A percentile compares a stretch with the other conserved stretches of the same genome.
Conservation (phyloP, 1,139 yeast species). For the Zygosaccharomyces pseudobailii region DNA sequence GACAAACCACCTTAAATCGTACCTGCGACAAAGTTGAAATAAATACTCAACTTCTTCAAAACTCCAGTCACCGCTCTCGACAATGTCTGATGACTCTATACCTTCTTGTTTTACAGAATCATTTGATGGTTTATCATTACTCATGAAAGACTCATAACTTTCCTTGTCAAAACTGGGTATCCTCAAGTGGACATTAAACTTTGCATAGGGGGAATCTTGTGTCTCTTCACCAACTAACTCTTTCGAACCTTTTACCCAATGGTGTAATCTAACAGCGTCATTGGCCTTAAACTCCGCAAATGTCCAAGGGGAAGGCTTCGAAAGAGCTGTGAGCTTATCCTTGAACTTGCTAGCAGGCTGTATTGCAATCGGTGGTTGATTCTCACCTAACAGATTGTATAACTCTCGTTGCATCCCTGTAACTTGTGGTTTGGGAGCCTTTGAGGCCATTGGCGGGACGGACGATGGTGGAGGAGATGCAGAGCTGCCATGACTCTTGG, state of each 20-base stretch:
- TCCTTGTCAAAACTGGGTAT: conserved; percentile 67
- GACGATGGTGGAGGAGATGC: conserved; percentile 14
- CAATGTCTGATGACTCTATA: conserved; percentile 1
- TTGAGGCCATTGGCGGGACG: conserved; percentile 13
- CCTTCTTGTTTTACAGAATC: conserved; percentile 25
- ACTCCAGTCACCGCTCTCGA: conserved; percentile 46
- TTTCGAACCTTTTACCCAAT: conserved; percentile 83
- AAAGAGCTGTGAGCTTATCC: conserved; percentile 55
- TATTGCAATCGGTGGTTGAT: conserved; percentile 76
- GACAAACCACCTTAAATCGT: conserved; percentile 85
- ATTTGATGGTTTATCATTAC: conserved; percentile 33
- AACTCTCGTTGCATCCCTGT: conserved; percentile 90
- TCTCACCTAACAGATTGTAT: conserved; percentile 82
- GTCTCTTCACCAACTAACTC: conserved; percentile 40
- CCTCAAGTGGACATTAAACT: conserved; percentile 64
- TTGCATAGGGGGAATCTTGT: conserved; percentile 61
- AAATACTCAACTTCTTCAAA: conserved; percentile 73
- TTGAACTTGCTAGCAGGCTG: conserved; percentile 57
- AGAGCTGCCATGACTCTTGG: conserved; percentile 32
- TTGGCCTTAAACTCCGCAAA: conserved; percentile 56
- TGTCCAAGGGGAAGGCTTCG: conserved; percentile 80
- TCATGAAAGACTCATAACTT: conserved; percentile 54
- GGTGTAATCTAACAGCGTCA: conserved; percentile 55
- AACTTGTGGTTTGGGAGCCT: conserved; percentile 39
- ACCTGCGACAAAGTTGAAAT: conserved; percentile 65